Base-by-base conservation (phyloP, 495 filamentous ascomycete genomes). In the Choiromyces venosus region DNA sequence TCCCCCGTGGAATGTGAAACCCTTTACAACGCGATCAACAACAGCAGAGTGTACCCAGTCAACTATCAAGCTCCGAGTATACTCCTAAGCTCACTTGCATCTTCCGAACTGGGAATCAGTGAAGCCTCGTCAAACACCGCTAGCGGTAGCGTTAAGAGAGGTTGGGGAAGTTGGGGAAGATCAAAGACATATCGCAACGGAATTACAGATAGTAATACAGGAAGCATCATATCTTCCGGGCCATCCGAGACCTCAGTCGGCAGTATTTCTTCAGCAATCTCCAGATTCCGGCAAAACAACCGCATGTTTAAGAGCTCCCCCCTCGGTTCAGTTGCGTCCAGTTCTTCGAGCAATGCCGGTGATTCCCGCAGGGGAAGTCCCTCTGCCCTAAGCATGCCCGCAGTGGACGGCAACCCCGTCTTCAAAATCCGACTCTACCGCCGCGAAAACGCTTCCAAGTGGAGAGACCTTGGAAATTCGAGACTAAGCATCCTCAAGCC, bases 391-490 rank as follows among this genome's bases (percentile, higher is more conserved):
- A 38, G 37, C 9, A 74, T 76, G 66, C 52, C 52, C 25, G 37
- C 72, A 68, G 73, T 65, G 1, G 74, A 73, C 14, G 66, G 66
- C 18, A 77, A 70, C 37, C 74, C 37, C 33, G 76, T 73, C 74
- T 87, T 93, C 66, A 93, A 95, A 75, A 91, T 91, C 76, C 88
- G 92, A 36, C 87, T 97, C 42, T 96, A 97, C 82, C 82, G 89
- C 25, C 90, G 93, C 56, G 90, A 94, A 69, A 88, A 88, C 4
- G 85, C 88, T 33, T 89, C 89, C 44, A 92, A 91, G 79, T 99
- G 95, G 95, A 88, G 91, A 38, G 94, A 97, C 77, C 90, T 94
- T 85, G 94, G 94, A 70, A 88, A 91, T 66, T 94, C 93, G 67
- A 85, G 89, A 38, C 82, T 99, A 40, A 91, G 90, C 39, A 93